Evolutionary conservation across 2,329 filamentous ascomycete genomes (phyloP), one percentile per base, ranked within the genome.

Genomic region (Colletotrichum spinosum): DNA sequence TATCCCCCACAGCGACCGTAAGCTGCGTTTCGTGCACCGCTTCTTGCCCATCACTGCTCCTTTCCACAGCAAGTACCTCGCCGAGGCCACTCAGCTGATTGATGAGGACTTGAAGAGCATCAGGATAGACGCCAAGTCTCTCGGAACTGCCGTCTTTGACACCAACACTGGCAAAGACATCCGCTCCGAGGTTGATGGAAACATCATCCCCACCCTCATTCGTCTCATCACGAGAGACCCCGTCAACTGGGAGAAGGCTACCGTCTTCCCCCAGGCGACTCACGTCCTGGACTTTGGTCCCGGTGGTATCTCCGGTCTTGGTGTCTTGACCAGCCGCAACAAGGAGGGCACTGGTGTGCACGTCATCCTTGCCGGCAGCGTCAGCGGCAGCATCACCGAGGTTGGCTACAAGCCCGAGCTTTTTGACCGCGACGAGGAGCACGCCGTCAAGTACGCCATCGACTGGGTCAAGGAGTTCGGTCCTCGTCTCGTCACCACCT

Each of bases 381-480:
- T 99, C 72, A 92, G 95, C 73, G 95, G 95, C 55, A 94, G 94
- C 17, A 91, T 97, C 65, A 85, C 87, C 38, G 96, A 98, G 78
- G 91, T 99, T 68, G 96, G 96, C 60, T 99, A 97, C 85, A 99
- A 99, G 85, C 92, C 95, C 2, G 96, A 99, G 80, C 86, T 99
- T 55, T 99, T 99, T 72, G 95, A 99, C 76, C 92, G 96, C 62
- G 96, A 99, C 76, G 93, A 94, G 73, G 93, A 97, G 75, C 89
- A 97, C 73, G 94, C 96, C 6, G 91, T 99, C 74, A 96, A 94
- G 78, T 98, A 94, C 76, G 95, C 96, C 53, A 91, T 94, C 37
- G 93, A 99, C 79, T 99, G 97, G 97, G 94, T 99, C 63, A 97
- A 97, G 79, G 94, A 97, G 77, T 94, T 96, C 75, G 94, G 95